Base-by-base conservation (phyloP, 73 alveolate species). In the Paramecium biaurelia region DNA sequence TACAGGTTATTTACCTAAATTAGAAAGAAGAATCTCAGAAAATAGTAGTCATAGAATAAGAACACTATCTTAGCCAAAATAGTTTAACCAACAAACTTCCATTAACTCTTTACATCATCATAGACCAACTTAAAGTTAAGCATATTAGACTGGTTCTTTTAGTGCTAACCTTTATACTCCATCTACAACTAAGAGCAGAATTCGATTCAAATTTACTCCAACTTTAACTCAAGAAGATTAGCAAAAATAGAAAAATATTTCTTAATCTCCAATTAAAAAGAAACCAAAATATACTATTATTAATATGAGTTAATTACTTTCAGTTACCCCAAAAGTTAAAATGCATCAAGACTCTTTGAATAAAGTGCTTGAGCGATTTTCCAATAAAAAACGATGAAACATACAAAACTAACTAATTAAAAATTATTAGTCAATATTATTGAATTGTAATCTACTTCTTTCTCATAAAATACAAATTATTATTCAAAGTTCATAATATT, bases 211-310 rank as follows among this genome's bases (percentile, higher is more conserved):
- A 63, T 30, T 63, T 30, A 63, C 84, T 63, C 84, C 84, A 23
- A 10, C 20, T 1, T 32, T 23, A 23, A 63, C 84, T 26, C 26
- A 63, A 30, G 84, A 63, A 30, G 49, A 63, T 23, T 32, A 63
- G 28, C 7, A 53, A 53, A 53, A 63, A 63, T 63, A 30, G 28
- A 63, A 63, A 63, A 63, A 63, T 63, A 63, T 32, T 63, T 63
- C 84, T 26, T 32, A 63, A 63, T 63, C 84, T 30, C 84, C 84
- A 30, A 30, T 63, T 30, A 63, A 63, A 63, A 63, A 63, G 84
- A 63, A 63, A 63, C 84, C 84, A 63, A 63, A 63, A 63, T 63
- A 63, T 63, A 63, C 84, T 63, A 63, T 63, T 30, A 63, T 63
- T 3, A 63, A 63, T 32, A 63, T 63, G 84, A 63, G 84, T 32